Base-by-base conservation (phyloP, 768 basidiomycete species). In the Flagelloscypha sp. region DNA sequence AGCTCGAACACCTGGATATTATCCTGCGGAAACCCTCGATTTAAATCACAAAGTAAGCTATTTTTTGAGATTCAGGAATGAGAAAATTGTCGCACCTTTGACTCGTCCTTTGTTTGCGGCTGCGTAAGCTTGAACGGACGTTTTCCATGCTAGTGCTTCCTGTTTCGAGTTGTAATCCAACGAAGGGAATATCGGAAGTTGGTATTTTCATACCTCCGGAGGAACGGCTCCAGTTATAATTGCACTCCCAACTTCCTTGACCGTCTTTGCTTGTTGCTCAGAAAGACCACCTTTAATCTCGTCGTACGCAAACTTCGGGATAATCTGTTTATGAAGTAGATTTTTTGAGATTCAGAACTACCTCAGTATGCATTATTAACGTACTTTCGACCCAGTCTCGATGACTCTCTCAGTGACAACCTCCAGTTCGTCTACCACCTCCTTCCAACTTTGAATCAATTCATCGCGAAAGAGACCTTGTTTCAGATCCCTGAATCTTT, bases 1-100 rank as follows among this genome's bases (percentile, higher is more conserved):
- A 86, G 49, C 47, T 86, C 84, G 49, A 68, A 86, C 6, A 74
- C 80, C 54, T 85, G 80, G 32, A 80, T 74, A 42, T 84, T 67
- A 24, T 75, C 65, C 3, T 63, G 57, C 0, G 84, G 84, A 44
- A 75, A 81, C 5, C 84, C 82, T 82, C 7, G 16, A 28, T 16
- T 13, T 2, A 18, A n/a, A 19, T 6, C 1, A 13, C 10, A 28
- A 18, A 33, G 27, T 11, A 1, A 27, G 4, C 6, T 32, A 19
- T 17, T 23, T 6, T 30, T 16, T 27, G 22, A 15, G 20, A 6
- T 13, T 1, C 15, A 8, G 18, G 13, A 10, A 21, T 25, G 22
- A 27, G 20, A 8, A 16, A 16, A 25, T 17, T 12, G 5, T 33
- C 37, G 5, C 16, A 70, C 75, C 77, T 61, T 66, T 70, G 15